Evolutionary conservation across 2,329 filamentous ascomycete genomes (phyloP).

Genomic region (Helotiales sp.): DNA sequence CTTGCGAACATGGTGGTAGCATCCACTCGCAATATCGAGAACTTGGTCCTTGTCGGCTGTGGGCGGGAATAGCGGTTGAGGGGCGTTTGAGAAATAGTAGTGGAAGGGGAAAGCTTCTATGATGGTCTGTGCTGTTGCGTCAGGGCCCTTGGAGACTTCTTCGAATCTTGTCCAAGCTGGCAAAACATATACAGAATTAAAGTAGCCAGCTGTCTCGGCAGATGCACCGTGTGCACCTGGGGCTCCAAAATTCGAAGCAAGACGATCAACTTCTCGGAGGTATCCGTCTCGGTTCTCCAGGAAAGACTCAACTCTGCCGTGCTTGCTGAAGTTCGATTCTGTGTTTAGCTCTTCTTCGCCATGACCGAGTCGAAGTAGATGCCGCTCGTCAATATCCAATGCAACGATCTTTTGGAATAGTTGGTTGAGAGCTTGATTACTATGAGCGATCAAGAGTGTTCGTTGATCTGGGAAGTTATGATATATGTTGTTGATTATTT

Average conservation of each 20-base stretch:
- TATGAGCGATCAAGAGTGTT: conserved; percentile 91
- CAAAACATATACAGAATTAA: conserved; percentile 87
- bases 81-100: conserved; percentile 81
- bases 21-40: conserved; percentile 78
- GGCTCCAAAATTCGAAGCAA: conserved; percentile 81
- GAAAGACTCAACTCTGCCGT: conserved; percentile 92
- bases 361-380: conserved; percentile 88
- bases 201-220: conserved; percentile 95
- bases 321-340: conserved; percentile 86
- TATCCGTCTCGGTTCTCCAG: conserved; percentile 81
- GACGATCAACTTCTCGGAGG: conserved; percentile 79
- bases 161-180: conserved; percentile 87
- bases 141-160: conserved; percentile 58
- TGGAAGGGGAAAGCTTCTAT: conserved; percentile 83
- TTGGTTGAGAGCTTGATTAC: conserved; percentile 96
- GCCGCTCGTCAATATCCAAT: conserved; percentile 91
- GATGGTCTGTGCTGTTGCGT: conserved; percentile 60
- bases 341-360: conserved; percentile 93
- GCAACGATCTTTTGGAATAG: conserved; percentile 98
- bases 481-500: conserved; percentile 98
- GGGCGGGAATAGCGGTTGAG: conserved; percentile 78
- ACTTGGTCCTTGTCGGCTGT: conserved; percentile 64
- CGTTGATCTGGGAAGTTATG: conserved; percentile 95
- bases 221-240: conserved; percentile 95
- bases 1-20: conserved; percentile 83